Conservation (phyloP, 192 early-diverging fungal genomes). For the Dissophora ornata region DNA sequence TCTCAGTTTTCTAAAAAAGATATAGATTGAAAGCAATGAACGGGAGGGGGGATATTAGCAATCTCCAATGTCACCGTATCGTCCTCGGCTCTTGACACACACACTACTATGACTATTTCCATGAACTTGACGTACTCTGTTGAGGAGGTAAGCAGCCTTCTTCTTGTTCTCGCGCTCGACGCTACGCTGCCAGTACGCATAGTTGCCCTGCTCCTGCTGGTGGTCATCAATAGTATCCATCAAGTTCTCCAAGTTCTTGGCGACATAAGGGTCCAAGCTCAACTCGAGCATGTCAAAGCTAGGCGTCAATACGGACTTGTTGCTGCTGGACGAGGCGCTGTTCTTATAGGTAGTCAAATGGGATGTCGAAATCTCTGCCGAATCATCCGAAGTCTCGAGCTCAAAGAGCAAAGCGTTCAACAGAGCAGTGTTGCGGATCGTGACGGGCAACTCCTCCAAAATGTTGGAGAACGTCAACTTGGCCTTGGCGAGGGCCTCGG, state of each 20-base stretch:
- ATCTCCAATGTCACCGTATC: too few relatives aligned
- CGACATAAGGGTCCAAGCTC: slow-evolving; percentile 84
- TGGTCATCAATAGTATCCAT: slow-evolving; percentile 90
- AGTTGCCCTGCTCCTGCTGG: slow-evolving; percentile 90
- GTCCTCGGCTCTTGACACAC: too few relatives aligned
- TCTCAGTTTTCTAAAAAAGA: slow-evolving; percentile 69
- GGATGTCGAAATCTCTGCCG: slow-evolving; percentile 67
- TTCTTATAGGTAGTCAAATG: slow-evolving; percentile 69
- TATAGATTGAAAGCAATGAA: background rate
- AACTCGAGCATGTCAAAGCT: slow-evolving; percentile 83
- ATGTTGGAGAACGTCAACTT: slow-evolving; percentile 87
- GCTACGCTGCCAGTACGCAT: slow-evolving; percentile 95
- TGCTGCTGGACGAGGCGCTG: slow-evolving; percentile 33
- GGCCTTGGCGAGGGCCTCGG: slow-evolving; percentile 78
- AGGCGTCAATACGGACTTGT: slow-evolving; percentile 62
- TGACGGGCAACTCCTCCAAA: slow-evolving; percentile 91
- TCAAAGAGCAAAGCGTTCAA: slow-evolving; percentile 79
- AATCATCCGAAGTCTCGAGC: slow-evolving; percentile 65
- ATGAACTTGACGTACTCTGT: slow-evolving; percentile 67
- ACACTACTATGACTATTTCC: too few relatives aligned
- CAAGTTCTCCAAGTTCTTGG: slow-evolving; percentile 87
- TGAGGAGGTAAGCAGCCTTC: slow-evolving; percentile 68
- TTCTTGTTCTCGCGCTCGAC: slow-evolving; percentile 88
- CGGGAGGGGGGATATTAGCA: too few relatives aligned
- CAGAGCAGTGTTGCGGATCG: slow-evolving; percentile 86